phyloP scores from a whole-genome alignment of 345 rosid genomes.

The Jatropha curcas region DNA sequence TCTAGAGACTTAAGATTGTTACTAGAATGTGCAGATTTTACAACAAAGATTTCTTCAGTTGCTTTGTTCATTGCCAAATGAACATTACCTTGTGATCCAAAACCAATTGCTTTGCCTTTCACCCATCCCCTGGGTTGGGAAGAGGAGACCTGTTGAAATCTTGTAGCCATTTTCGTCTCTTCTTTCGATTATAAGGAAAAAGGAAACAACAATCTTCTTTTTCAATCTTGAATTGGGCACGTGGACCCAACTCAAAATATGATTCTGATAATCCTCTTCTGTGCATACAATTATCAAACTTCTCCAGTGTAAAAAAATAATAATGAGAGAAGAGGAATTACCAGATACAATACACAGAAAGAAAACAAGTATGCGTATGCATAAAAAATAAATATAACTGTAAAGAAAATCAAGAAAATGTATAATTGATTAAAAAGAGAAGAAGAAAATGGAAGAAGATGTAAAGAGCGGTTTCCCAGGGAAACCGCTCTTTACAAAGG shows the following conservation, averaged over 20 bases:
- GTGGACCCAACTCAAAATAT: slow-evolving; percentile 12
- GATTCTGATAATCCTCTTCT: not conserved
- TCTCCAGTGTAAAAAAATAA: not conserved
- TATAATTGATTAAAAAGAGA: not conserved
- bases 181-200: not conserved
- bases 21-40: slow-evolving; percentile 26
- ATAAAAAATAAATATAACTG: not conserved
- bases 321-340: not conserved
- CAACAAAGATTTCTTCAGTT: slow-evolving; percentile 33
- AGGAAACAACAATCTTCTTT: not conserved
- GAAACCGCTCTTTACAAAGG: slow-evolving; percentile 39
- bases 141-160: not conserved
- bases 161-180: slow-evolving; percentile 19
- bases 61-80: slow-evolving; percentile 35
- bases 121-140: slow-evolving; percentile 26
- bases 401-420: not conserved
- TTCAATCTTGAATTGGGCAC: slow-evolving; percentile 15
- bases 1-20: slow-evolving; percentile 18
- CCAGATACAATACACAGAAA: not conserved
- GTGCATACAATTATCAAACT: slow-evolving; percentile 12
- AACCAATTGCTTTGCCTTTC: slow-evolving; percentile 35
- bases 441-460: too few relatives aligned
- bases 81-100: slow-evolving; percentile 39
- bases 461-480: slow-evolving; percentile 36
- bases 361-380: not conserved